Base-by-base conservation (phyloP, 768 basidiomycete genomes). In the Tylopilus sp. region DNA sequence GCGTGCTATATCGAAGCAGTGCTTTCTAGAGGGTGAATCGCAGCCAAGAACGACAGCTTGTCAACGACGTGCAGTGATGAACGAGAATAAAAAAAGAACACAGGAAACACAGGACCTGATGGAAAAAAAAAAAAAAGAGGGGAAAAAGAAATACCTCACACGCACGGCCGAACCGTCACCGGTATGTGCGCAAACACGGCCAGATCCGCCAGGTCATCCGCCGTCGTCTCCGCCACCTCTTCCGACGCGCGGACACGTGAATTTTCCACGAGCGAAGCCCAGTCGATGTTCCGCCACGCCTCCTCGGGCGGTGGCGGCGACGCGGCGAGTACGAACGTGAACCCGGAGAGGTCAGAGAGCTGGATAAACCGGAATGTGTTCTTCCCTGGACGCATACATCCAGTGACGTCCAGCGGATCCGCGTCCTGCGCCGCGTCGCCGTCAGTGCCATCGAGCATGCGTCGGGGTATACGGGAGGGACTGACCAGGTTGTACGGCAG, bases 301-400 rank as follows among this genome's bases (percentile, higher is more conserved):
- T 66, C 59, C 36, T 60, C 55, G 0, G 51, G 61, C 12, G 46
- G 59, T 15, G 57, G 56, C n/a, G 50, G 59, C 39, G 62, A 69
- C 6, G 76, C 76, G 48, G 67, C 68, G 51, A 81, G 71, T 20
- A 76, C 62, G 55, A 82, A 81, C 2, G 73, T 65, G 50, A 64
- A 73, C 25, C 74, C 64, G 17, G 71, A 64, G 57, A 79, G 64
- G 44, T 67, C 62, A 6, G 70, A 69, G 15, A 83, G 63, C 30
- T 81, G 80, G 39, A 82, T 75, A 48, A 82, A 71, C 33, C 75
- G 72, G 47, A 83, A 62, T 5, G 69, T 61, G 61, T 83, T 83
- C 35, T 53, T 62, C 9, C 81, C 81, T 38, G 71, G 67, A 28
- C 56, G 65, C 1, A 82, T 57, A 52, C 61, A 65, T 4, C 67